Evolutionary conservation across 2,329 filamentous ascomycete genomes (phyloP).

Genomic region (Aspergillus nomiae): DNA sequence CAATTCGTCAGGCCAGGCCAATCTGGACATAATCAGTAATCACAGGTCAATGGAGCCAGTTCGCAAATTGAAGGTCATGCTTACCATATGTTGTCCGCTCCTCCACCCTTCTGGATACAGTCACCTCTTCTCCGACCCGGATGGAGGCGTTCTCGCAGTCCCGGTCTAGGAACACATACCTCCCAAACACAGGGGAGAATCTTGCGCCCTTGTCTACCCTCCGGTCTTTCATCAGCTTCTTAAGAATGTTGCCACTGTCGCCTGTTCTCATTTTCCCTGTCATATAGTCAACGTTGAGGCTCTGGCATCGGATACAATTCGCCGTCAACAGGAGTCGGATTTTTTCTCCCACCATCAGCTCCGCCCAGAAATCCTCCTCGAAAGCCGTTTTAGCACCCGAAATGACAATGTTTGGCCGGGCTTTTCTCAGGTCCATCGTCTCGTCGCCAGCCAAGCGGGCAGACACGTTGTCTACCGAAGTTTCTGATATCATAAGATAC

Average conservation of each 20-base stretch:
- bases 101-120: slow-evolving; percentile 52
- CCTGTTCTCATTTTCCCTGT: slow-evolving; percentile 62
- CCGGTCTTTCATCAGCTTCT: slow-evolving; percentile 69
- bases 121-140: slow-evolving; percentile 59
- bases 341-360: slow-evolving; percentile 51
- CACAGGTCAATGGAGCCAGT: not conserved
- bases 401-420: slow-evolving; percentile 73
- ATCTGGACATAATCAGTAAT: slow-evolving; percentile 6
- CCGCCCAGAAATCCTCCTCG: slow-evolving; percentile 74
- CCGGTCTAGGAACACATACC: slow-evolving; percentile 65
- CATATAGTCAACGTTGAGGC: slow-evolving; percentile 70
- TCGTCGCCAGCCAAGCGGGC: slow-evolving; percentile 53
- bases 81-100: slow-evolving; percentile 59
- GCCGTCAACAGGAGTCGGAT: slow-evolving; percentile 61
- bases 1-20: slow-evolving; percentile 25
- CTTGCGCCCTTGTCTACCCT: slow-evolving; percentile 69
- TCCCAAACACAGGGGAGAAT: slow-evolving; percentile 71
- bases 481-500: slow-evolving; percentile 70
- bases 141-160: slow-evolving; percentile 43
- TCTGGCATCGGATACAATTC: slow-evolving; percentile 70
- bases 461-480: slow-evolving; percentile 69
- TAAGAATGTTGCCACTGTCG: slow-evolving; percentile 63
- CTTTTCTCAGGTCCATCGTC: slow-evolving; percentile 66
- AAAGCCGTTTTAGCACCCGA: slow-evolving; percentile 59
- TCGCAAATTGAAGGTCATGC: slow-evolving; percentile 24